These are phyloP conservation scores for Metschnikowia continentalis DNA, from an alignment of 805 yeast genomes.

Conservation along the genomic window DNA sequence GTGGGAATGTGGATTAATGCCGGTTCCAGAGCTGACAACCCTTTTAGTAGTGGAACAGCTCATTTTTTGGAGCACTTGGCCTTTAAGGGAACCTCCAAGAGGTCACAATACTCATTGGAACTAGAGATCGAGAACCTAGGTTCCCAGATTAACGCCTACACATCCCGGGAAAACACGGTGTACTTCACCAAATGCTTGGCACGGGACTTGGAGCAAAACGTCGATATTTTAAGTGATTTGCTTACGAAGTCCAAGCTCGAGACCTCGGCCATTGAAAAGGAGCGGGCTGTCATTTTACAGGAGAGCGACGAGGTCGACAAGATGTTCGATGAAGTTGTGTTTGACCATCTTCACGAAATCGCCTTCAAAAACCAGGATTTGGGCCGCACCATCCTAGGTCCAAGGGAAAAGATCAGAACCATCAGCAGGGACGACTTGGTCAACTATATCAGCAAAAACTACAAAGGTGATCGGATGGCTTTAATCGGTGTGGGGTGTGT, in stretches of 20 bases:
- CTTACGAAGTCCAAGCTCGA: slow-evolving; percentile 83
- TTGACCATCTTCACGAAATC: slow-evolving; percentile 92
- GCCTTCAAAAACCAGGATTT: slow-evolving; percentile 87
- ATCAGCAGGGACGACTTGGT: slow-evolving; percentile 74
- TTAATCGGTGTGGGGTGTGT: slow-evolving; percentile 96
- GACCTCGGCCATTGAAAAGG: slow-evolving; percentile 83
- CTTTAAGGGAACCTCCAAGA: slow-evolving; percentile 83
- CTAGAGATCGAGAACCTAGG: slow-evolving; percentile 95
- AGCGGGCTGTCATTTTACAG: slow-evolving; percentile 91
- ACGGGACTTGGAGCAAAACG: slow-evolving; percentile 76
- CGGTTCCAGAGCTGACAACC: slow-evolving; percentile 93
- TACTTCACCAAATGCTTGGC: slow-evolving; percentile 87
- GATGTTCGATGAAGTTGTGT: slow-evolving; percentile 97
- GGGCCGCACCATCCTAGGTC: slow-evolving; percentile 96
- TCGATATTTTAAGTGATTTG: slow-evolving; percentile 86
- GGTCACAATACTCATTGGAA: slow-evolving; percentile 81
- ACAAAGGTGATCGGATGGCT: slow-evolving; percentile 96
- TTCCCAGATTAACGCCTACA: slow-evolving; percentile 96
- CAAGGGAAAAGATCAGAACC: slow-evolving; percentile 79
- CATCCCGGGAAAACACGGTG: slow-evolving; percentile 95
- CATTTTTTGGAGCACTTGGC: slow-evolving; percentile 96
- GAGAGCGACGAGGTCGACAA: slow-evolving; percentile 98
- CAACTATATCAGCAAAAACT: slow-evolving; percentile 77
- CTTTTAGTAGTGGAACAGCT: slow-evolving; percentile 87
- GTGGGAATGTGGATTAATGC: slow-evolving; percentile 99